Percentiles rank a stretch among this genome's conserved stretches.
phyloP scores from a whole-genome alignment of 768 basidiomycete genomes.

The Agaricus blazei region DNA sequence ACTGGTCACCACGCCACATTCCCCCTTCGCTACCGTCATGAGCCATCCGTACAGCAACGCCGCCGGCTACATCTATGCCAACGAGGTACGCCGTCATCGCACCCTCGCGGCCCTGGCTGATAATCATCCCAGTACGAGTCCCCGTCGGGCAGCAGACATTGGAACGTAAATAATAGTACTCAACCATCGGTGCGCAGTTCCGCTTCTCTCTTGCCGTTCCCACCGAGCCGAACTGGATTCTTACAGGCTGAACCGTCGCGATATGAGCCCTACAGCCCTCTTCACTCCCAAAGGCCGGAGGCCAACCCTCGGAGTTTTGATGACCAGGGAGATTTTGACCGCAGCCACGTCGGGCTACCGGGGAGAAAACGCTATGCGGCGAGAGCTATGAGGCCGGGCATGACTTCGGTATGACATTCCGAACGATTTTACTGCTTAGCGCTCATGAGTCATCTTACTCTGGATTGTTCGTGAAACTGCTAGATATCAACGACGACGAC shows the following conservation, averaged over 20 bases:
- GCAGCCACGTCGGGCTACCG: neutral
- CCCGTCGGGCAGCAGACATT: neutral
- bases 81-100: constrained; percentile 16
- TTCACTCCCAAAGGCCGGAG: no score
- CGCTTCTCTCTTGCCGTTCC: neutral
- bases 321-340: neutral
- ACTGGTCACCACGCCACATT: neutral
- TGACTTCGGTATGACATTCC: neutral
- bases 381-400: neutral
- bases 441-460: neutral
- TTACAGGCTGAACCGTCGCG: no score
- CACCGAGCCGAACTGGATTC: no score
- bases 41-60: constrained; percentile 28
- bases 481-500: neutral
- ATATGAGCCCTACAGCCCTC: no score
- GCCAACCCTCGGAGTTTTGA: neutral
- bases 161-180: neutral
- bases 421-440: neutral
- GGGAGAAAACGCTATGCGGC: neutral
- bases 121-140: neutral
- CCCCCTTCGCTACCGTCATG: constrained; percentile 13
- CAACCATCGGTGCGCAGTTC: no score
- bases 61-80: constrained; percentile 29
- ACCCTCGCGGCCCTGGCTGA: neutral
- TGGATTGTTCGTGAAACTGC: neutral